Evolutionary conservation across 306 rosid species (phyloP).

Genomic region (Nissolia schottii): DNA sequence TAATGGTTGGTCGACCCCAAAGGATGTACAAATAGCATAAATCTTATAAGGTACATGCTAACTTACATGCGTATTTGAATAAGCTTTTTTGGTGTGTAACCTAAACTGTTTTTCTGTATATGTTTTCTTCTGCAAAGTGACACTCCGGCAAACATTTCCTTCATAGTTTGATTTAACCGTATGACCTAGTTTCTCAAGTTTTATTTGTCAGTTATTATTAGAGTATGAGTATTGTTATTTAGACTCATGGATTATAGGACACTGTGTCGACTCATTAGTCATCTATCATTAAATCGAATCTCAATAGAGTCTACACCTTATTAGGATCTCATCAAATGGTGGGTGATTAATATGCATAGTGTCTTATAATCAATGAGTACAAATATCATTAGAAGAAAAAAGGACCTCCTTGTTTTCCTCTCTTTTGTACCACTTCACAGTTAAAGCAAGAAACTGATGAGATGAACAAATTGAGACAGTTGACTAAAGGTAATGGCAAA

Average conservation of each 20-base stretch:
- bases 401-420: background rate
- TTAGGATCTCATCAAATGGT: too few species aligned
- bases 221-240: background rate
- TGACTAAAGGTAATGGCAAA: constrained; percentile 14
- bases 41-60: too few species aligned
- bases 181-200: background rate
- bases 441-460: constrained; percentile 9
- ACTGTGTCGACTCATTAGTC: too few species aligned
- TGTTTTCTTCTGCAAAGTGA: background rate
- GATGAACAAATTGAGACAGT: background rate
- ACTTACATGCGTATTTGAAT: background rate
- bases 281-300: too few species aligned
- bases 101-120: background rate
- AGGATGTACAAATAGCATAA: too few species aligned
- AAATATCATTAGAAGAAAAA: background rate
- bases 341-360: too few species aligned
- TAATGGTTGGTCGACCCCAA: too few species aligned
- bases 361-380: too few species aligned
- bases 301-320: too few species aligned
- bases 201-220: background rate
- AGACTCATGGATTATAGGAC: too few species aligned
- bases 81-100: background rate
- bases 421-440: background rate
- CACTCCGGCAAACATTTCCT: background rate
- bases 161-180: background rate